Base-by-base conservation (phyloP, 1,284 basidiomycete genomes). In the Rhodotorula sp. region DNA sequence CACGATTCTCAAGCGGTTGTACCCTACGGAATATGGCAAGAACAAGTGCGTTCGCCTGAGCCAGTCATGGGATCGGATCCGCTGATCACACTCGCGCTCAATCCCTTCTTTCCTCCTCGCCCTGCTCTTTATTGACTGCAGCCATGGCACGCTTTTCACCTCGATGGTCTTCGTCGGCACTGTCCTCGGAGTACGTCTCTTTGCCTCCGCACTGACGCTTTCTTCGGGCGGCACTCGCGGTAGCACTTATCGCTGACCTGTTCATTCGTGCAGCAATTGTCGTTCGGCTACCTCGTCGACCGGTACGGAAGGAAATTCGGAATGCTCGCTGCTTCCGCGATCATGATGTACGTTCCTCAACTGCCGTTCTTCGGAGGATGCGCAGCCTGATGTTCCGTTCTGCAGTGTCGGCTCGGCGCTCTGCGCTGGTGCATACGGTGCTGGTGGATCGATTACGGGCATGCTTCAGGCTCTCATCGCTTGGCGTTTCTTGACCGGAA, bases 381-480 rank as follows among this genome's bases (percentile, higher is more conserved):
- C 9, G 5, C 11, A 26, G n/a, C 10, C 94, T 44, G 40, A 44
- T 13, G 5, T 44, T 4, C 40, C 40, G 11, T 13, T 44, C 4
- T 13, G 40, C 40, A 44, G 40, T 62, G 86, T 94, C 31, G 94
- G 94, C 80, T 89, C 90, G 20, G 85, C 82, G 26, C 85, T 96
- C 31, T 89, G 89, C 47, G 91, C 93, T 2, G 90, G 89, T 13
- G 92, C 92, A 5, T 85, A 87, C 67, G 92, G 93, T 44, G 89
- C 89, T 2, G 83, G 90, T 75, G 86, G 87, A 26, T 89, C 87
- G 70, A 78, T 89, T 44, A 79, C 81, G 28, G 91, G 90, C 18
- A 82, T 92, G 77, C 83, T 94, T 58, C 83, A 86, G 48, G 92
- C 92, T 84, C 85, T 92, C 26, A 86, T 84, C 61, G 90, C 89